Evolutionary conservation across 176 grass and related monocot genomes (phyloP), one percentile per base, ranked within the genome.

Genomic region (Rhynchospora breviuscula): DNA sequence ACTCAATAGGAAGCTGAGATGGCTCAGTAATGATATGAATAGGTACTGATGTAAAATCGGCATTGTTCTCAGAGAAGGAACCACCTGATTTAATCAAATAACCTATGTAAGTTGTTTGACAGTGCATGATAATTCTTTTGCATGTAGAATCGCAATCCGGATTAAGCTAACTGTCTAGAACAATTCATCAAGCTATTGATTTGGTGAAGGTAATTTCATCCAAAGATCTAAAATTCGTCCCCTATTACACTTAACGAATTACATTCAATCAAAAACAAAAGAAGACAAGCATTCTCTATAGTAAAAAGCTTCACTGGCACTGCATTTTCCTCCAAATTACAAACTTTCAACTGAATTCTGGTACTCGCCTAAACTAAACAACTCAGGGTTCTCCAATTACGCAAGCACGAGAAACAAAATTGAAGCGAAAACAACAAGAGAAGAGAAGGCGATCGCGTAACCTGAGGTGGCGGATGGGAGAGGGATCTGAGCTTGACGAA

Each of bases 1-100:
- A 95, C 65, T 94, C 91, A 48, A 84, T 49, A 77, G 95, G 95
- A 15, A 98, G 86, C 79, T 98, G 95, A 83, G 84, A 81, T 79
- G 87, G 85, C 83, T 86, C 62, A 17, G 95, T 95, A 63, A 98
- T 84, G 9, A 98, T 85, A 86, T 83, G 74, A 84, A 91, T 76
- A 51, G 90, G 87, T 54, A 92, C 81, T 49, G 35, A 64, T 79
- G 59, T 62, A n/a, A 90, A 78, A 43, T 93, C 59, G 18, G 86
- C 45, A 48, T 33, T 91, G 56, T 79, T 74, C 59, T 89, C 90
- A 85, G 87, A 81, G 86, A 78, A 47, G 72, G 76, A 86, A 47
- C 29, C 64, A 84, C 56, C 66, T 67, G 59, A 65, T 15, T 89
- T 19, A 76, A 76, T 53, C 47, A 76, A 76, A 76, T n/a, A 76